Conservation (phyloP, 169 alveolate species). For the Cryptosporidium felis region DNA sequence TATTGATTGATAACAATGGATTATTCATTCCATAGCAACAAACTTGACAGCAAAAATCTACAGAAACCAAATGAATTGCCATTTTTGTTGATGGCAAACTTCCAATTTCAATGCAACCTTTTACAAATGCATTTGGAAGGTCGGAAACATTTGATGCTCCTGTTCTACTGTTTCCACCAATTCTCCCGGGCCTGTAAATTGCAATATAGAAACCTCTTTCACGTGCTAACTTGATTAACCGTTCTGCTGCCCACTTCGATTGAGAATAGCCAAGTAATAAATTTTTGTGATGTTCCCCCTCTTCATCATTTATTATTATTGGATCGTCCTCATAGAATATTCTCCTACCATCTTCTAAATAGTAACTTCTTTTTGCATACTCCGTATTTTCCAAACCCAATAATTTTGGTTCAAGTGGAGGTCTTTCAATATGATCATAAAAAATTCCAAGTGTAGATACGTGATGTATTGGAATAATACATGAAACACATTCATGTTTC, state of each 20-base stretch:
- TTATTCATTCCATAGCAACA: slow-evolving; percentile 31
- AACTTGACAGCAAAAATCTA: slow-evolving; percentile 51
- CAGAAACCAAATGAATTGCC: slow-evolving; percentile 67
- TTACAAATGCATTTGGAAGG: slow-evolving; percentile 67
- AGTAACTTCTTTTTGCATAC: slow-evolving; percentile 27
- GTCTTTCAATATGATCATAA: slow-evolving; percentile 66
- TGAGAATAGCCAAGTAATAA: slow-evolving; percentile 62
- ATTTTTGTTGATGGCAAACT: slow-evolving; percentile 36
- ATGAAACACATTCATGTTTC: slow-evolving; percentile 15
- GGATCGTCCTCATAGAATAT: slow-evolving; percentile 70
- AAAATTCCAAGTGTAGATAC: slow-evolving; percentile 59
- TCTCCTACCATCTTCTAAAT: slow-evolving; percentile 55
- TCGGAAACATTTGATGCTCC: slow-evolving; percentile 62
- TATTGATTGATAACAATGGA: slow-evolving; percentile 7
- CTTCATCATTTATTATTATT: slow-evolving; percentile 25
- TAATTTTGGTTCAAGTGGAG: slow-evolving; percentile 41
- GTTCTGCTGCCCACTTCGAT: slow-evolving; percentile 70
- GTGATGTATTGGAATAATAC: slow-evolving; percentile 64
- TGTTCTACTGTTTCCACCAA: slow-evolving; percentile 62
- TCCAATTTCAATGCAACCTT: slow-evolving; percentile 60
- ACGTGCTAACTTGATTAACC: slow-evolving; percentile 35
- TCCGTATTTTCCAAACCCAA: slow-evolving; percentile 34
- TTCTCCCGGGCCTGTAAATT: slow-evolving; percentile 62
- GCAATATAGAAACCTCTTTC: slow-evolving; percentile 44
- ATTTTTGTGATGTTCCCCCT: slow-evolving; percentile 30